phyloP scores from a whole-genome alignment of 345 rosid genomes.

The Ceriops zippeliana region DNA sequence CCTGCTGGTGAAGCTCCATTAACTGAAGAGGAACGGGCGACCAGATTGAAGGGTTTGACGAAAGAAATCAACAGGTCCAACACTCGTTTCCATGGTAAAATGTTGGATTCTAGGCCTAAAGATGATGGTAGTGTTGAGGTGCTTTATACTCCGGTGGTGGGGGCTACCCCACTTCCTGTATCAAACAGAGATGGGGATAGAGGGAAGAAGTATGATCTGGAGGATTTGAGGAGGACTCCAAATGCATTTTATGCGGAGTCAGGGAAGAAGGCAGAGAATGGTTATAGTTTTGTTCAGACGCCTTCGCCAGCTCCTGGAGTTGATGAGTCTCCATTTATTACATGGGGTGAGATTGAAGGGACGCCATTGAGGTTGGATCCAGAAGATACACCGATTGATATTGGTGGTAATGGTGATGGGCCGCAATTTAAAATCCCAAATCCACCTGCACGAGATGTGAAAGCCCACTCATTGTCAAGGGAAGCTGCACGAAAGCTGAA shows the following conservation, averaged over 20 bases:
- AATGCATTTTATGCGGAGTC: constrained; percentile 69
- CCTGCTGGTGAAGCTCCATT: constrained; percentile 84
- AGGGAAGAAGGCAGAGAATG: constrained; percentile 71
- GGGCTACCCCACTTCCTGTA: constrained; percentile 65
- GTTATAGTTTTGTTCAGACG: constrained; percentile 82
- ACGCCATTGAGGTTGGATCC: constrained; percentile 83
- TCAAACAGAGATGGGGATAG: constrained; percentile 66
- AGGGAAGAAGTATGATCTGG: constrained; percentile 77
- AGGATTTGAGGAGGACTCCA: constrained; percentile 86
- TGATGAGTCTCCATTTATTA: constrained; percentile 86
- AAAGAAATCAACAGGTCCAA: constrained; percentile 66
- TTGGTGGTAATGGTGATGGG: constrained; percentile 83
- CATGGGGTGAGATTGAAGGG: constrained; percentile 99
- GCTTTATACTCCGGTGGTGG: constrained; percentile 73
- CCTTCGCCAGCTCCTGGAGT: constrained; percentile 96
- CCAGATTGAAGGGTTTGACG: constrained; percentile 61
- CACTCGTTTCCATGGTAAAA: constrained; percentile 87
- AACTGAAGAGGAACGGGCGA: constrained; percentile 69
- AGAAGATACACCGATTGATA: constrained; percentile 88
- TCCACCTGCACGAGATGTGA: constrained; percentile 78
- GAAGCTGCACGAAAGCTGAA: constrained; percentile 82
- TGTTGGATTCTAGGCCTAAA: constrained; percentile 73
- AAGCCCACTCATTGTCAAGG: constrained; percentile 81
- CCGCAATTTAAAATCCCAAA: constrained; percentile 74
- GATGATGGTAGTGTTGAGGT: constrained; percentile 80